A percentile compares a stretch with the other conserved stretches of the same genome.
Evolutionary conservation across 305 asterid species (phyloP).

Genomic region (Solanum aculeatissimum): DNA sequence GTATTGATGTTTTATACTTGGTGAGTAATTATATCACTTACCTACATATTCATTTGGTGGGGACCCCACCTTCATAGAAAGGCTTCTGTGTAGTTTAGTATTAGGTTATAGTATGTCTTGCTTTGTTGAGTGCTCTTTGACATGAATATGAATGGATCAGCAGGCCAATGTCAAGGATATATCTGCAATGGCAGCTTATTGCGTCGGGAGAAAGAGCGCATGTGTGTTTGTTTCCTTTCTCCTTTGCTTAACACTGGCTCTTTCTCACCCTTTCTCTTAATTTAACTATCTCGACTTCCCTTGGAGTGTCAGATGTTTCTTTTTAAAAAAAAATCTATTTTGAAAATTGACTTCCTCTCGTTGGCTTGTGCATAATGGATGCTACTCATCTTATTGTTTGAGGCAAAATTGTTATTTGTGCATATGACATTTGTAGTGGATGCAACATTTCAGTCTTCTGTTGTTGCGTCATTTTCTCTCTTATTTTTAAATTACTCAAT

Average conservation of each 20-base stretch:
- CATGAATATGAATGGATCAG: constrained; percentile 90
- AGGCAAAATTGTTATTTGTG: neutral
- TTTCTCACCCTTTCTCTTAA: constrained; percentile 63
- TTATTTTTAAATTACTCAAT: neutral
- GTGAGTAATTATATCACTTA: constrained; percentile 41
- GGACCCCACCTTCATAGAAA: neutral
- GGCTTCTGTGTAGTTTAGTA: neutral
- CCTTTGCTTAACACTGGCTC: constrained; percentile 85
- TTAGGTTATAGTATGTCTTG: constrained; percentile 44
- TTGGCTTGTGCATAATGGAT: neutral
- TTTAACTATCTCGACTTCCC: constrained; percentile 24
- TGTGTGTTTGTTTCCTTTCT: constrained; percentile 99
- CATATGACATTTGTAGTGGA: neutral
- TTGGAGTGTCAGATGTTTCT: constrained; percentile 21
- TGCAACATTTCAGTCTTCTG: neutral
- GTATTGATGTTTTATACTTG: constrained; percentile 97
- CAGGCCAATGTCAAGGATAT: constrained; percentile 98
- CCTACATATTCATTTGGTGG: constrained; percentile 13
- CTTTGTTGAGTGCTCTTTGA: constrained; percentile 59
- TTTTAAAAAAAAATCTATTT: no score
- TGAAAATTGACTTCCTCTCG: neutral
- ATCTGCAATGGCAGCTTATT: constrained; percentile 97
- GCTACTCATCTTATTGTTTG: neutral
- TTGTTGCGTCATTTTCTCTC: neutral
- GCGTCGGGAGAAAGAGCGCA: constrained; percentile 91